A percentile compares a stretch with the other conserved stretches of the same genome.
Conservation (phyloP, 2,329 filamentous ascomycete species). For the Aspergillus pseudoviridinutans region DNA sequence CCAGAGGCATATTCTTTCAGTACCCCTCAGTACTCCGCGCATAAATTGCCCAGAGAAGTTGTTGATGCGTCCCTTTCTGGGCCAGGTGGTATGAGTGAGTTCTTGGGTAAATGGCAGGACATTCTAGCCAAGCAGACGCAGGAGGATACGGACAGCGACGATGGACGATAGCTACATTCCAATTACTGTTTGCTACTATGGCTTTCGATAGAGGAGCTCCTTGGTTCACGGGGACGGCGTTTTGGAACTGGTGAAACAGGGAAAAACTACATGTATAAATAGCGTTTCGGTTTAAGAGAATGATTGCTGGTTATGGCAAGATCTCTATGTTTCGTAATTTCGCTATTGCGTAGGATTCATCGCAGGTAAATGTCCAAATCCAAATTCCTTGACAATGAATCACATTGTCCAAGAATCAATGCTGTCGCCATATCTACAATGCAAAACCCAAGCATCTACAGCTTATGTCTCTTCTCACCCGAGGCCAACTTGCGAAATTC, state of each 20-base stretch:
- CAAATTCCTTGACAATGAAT: not conserved
- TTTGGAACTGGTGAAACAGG: not conserved
- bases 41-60: constrained; percentile 91
- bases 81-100: constrained; percentile 74
- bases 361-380: not conserved
- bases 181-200: not conserved
- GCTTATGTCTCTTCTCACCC: constrained; percentile 91
- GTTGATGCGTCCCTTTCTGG: constrained; percentile 66
- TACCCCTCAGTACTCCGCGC: constrained; percentile 84
- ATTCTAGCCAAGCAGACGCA: constrained; percentile 44
- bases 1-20: constrained; percentile 84
- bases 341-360: not conserved
- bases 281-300: not conserved
- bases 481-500: constrained; percentile 82
- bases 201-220: not conserved
- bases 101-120: constrained; percentile 70
- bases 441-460: constrained; percentile 49
- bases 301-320: not conserved
- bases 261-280: not conserved
- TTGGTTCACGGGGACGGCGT: not conserved
- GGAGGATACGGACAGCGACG: constrained; percentile 37
- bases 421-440: constrained; percentile 1
- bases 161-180: constrained; percentile 14
- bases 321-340: not conserved
- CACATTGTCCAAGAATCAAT: not conserved